Percentiles rank a stretch among this genome's conserved stretches.
These are phyloP conservation scores for Cylindrodendrum hubeiense DNA, from an alignment of 2,329 filamentous ascomycete genomes.

Conservation along the genomic window DNA sequence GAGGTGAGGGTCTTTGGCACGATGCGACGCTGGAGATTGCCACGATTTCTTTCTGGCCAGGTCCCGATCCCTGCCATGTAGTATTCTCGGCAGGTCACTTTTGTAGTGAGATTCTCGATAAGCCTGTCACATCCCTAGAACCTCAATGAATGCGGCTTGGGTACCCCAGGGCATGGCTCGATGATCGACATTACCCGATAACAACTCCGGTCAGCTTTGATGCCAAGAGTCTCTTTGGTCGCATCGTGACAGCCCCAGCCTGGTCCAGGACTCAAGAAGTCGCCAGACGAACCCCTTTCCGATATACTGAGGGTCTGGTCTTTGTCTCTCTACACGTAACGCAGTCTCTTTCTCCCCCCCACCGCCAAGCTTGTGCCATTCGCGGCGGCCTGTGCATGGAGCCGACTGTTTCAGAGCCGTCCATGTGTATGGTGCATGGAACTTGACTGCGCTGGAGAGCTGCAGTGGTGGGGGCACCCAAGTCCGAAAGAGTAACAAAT, in stretches of 20 bases:
- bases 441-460: constrained; percentile 1
- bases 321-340: background rate
- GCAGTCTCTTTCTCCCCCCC: background rate
- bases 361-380: background rate
- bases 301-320: background rate
- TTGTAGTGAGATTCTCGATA: background rate
- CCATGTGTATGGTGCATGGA: constrained; percentile 13
- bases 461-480: constrained; percentile 9
- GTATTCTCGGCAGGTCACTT: constrained; percentile 4
- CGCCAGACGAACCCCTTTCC: constrained; percentile 3
- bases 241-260: background rate
- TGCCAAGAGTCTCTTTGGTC: background rate
- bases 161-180: constrained; percentile 4
- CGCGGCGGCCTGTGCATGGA: constrained; percentile 17
- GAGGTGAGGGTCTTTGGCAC: constrained; percentile 7
- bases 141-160: background rate
- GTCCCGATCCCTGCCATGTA: constrained; percentile 7
- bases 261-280: constrained; percentile 2
- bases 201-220: background rate
- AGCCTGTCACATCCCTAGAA: background rate
- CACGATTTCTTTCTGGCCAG: constrained; percentile 5
- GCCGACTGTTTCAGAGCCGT: constrained; percentile 21
- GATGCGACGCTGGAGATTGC: constrained; percentile 24
- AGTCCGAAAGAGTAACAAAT: background rate
- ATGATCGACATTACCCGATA: constrained; percentile 15